A percentile compares a stretch with the other conserved stretches of the same genome.
phyloP scores from a whole-genome alignment of 495 filamentous ascomycete genomes.

The Annulohypoxylon nitens region DNA sequence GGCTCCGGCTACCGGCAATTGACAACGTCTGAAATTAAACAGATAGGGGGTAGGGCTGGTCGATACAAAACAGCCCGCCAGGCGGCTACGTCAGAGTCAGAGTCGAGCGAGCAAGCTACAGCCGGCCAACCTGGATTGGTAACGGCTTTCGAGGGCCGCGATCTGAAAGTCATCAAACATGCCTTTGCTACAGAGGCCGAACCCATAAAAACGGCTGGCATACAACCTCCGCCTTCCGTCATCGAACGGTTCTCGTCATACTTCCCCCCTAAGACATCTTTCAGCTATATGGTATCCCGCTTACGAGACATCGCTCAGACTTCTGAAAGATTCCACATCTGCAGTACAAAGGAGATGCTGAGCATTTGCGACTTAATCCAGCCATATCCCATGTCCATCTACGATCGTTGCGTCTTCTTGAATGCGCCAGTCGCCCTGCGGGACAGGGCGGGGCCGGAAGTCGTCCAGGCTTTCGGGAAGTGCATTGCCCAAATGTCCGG shows the following conservation, averaged over 20 bases:
- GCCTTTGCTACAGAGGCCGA: constrained; percentile 73
- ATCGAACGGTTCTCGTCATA: constrained; percentile 79
- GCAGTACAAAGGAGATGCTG: constrained; percentile 68
- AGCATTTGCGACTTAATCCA: constrained; percentile 78
- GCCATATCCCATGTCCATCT: constrained; percentile 70
- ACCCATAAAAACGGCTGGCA: constrained; percentile 78
- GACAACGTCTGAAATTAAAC: constrained; percentile 83
- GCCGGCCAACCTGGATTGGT: constrained; percentile 73
- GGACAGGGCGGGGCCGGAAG: constrained; percentile 52
- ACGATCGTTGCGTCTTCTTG: constrained; percentile 81
- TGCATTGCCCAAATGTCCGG: constrained; percentile 74
- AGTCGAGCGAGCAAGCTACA: constrained; percentile 33
- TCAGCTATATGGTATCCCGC: constrained; percentile 80
- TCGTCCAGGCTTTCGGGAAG: constrained; percentile 70
- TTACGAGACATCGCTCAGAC: constrained; percentile 73
- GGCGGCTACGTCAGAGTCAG: constrained; percentile 46
- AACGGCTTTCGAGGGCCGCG: constrained; percentile 79
- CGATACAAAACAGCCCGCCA: constrained; percentile 81
- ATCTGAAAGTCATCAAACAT: constrained; percentile 71
- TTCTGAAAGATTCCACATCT: constrained; percentile 78
- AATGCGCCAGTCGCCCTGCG: constrained; percentile 69
- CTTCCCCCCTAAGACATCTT: constrained; percentile 80
- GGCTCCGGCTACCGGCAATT: constrained; percentile 66
- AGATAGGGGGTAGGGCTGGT: constrained; percentile 94
- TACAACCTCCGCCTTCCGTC: constrained; percentile 74